A percentile compares a stretch with the other conserved stretches of the same genome.
Evolutionary conservation across 2,329 filamentous ascomycete genomes (phyloP).

Genomic region (Cladosporium oxysporum): DNA sequence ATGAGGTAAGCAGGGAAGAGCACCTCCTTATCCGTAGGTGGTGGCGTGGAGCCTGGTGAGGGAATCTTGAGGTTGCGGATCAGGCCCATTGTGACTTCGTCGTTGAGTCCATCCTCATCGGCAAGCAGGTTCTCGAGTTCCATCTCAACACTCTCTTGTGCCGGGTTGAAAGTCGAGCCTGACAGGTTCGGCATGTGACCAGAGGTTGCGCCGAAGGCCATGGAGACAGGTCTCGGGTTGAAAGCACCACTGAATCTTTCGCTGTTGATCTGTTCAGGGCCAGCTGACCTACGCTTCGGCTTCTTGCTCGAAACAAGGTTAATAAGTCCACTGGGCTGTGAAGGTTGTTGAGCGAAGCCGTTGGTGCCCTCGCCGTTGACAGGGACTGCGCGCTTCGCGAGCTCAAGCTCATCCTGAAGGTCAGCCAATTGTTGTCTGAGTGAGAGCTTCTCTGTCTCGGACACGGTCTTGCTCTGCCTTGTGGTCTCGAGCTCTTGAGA

Average conservation of each 20-base stretch:
- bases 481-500: slow-evolving; percentile 79
- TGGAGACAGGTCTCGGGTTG: slow-evolving; percentile 92
- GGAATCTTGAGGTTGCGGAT: slow-evolving; percentile 98
- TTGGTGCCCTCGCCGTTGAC: slow-evolving; percentile 69
- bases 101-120: slow-evolving; percentile 93
- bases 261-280: slow-evolving; percentile 77
- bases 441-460: slow-evolving; percentile 82
- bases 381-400: slow-evolving; percentile 76
- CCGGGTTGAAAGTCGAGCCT: slow-evolving; percentile 75
- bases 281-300: slow-evolving; percentile 89
- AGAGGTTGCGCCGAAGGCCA: slow-evolving; percentile 73
- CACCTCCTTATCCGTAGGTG: slow-evolving; percentile 96
- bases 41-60: slow-evolving; percentile 78
- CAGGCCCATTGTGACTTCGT: slow-evolving; percentile 93
- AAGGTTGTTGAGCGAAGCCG: slow-evolving; percentile 51
- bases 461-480: slow-evolving; percentile 70
- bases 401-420: slow-evolving; percentile 87
- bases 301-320: slow-evolving; percentile 97
- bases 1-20: slow-evolving; percentile 98
- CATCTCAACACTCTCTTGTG: slow-evolving; percentile 86
- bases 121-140: slow-evolving; percentile 92
- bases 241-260: slow-evolving; percentile 91
- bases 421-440: slow-evolving; percentile 86
- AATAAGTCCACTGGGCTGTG: slow-evolving; percentile 75
- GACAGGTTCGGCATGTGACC: slow-evolving; percentile 70